Conservation (phyloP, 1,284 basidiomycete species). For the Rhodotorula sp. region DNA sequence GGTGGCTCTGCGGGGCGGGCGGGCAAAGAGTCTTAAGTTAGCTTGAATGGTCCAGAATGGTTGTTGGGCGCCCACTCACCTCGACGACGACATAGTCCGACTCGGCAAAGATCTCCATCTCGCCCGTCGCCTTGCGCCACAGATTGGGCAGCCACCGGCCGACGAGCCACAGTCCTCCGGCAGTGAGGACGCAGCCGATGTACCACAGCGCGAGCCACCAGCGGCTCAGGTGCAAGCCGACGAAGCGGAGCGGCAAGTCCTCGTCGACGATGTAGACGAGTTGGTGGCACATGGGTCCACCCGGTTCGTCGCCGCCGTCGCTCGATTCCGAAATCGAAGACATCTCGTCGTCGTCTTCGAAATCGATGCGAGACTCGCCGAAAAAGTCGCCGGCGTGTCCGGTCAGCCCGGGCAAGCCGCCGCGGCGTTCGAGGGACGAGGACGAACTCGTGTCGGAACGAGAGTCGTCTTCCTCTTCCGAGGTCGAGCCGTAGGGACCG, state of each 20-base stretch:
- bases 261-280: conserved; percentile 86
- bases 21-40: not conserved
- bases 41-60: no score
- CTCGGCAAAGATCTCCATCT: conserved; percentile 77
- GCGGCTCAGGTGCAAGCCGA: conserved; percentile 74
- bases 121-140: conserved; percentile 84
- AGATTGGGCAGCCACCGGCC: conserved; percentile 90
- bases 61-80: no score
- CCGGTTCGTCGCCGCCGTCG: conserved; percentile 40
- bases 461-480: conserved; percentile 29
- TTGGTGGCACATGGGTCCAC: conserved; percentile 57
- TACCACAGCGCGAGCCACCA: conserved; percentile 72
- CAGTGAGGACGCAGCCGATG: conserved; percentile 64
- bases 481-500: conserved; percentile 42
- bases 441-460: conserved; percentile 32
- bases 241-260: conserved; percentile 81
- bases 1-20: conserved; percentile 62
- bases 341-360: conserved; percentile 54
- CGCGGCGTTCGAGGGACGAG: conserved; percentile 27
- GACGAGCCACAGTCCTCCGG: conserved; percentile 75
- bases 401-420: conserved; percentile 30
- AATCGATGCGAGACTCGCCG: conserved; percentile 72
- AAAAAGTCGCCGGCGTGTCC: conserved; percentile 60
- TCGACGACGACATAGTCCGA: conserved; percentile 80
- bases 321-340: conserved; percentile 35